Conservation (phyloP, 768 basidiomycete species). For the Tulasnella sp. region DNA sequence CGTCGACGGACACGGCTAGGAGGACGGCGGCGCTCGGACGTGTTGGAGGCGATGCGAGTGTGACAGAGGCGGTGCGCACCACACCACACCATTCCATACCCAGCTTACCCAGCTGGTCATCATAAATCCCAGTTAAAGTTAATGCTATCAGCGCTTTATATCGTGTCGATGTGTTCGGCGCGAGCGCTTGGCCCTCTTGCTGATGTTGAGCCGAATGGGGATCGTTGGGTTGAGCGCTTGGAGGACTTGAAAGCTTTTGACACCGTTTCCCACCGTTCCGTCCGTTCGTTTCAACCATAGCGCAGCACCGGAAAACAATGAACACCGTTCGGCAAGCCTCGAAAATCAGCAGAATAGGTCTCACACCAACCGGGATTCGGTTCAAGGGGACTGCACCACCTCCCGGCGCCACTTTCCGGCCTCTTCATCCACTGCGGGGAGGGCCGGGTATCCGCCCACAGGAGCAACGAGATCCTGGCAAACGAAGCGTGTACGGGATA, state of each 20-base stretch:
- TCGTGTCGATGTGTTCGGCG: not conserved
- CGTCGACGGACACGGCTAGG: not conserved
- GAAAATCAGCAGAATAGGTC: not conserved
- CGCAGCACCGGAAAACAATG: not conserved
- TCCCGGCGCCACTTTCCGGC: conserved; percentile 12
- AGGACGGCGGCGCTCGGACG: not conserved
- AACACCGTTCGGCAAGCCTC: conserved; percentile 7
- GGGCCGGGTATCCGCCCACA: conserved; percentile 10
- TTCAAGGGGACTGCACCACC: conserved; percentile 15
- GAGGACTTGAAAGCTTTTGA: not conserved
- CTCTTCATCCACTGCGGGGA: conserved; percentile 15
- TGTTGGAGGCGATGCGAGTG: not conserved
- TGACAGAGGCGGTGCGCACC: not conserved
- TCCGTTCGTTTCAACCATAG: not conserved
- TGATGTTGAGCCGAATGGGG: not conserved
- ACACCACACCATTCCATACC: not conserved
- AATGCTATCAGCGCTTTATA: not conserved
- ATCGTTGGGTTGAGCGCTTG: not conserved
- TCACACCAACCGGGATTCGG: not conserved
- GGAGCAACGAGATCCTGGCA: not conserved
- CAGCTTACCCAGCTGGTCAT: not conserved
- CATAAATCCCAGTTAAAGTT: not conserved
- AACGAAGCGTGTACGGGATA: not conserved
- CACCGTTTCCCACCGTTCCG: conserved; percentile 2
- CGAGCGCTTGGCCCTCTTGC: not conserved